Evolutionary conservation across 768 basidiomycete genomes (phyloP), one percentile per base, ranked within the genome.

Genomic region (Amanita thiersii): DNA sequence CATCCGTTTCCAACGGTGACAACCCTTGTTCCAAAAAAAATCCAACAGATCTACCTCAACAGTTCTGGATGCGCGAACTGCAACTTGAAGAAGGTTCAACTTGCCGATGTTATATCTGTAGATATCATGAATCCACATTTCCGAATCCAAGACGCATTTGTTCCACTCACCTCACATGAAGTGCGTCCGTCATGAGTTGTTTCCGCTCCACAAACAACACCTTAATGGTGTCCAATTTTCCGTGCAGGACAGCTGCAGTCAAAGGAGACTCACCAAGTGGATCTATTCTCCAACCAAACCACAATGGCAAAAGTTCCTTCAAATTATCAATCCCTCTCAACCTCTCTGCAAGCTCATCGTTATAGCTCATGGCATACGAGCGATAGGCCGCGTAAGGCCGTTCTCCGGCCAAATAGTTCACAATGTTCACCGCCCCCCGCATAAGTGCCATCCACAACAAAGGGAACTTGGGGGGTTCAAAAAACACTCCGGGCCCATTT

Each of bases 251-350:
- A 0, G 73, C 72, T 1, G 68, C 67, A 5, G 63, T 63, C 5
- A 79, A 54, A 0, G 73, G 72, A 1, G 73, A 73, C 50, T 80
- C 79, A 39, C 75, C 73, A 9, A 76, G 33, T 10, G 55, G 44
- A 32, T 64, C 68, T 37, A 62, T 52, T 1, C 50, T 53, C 72
- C 77, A 77, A 3, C 79, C 79, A 19, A 80, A 59, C 61, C 68
- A 67, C n/a, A 50, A 53, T 0, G 70, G 70, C 8, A 81, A 53
- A 9, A 61, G 55, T 21, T 62, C 55, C 35, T 64, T 66, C 21
- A 74, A 50, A 36, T 69, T 58, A 6, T 55, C 48, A 2, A 65
- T 53, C 7, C 66, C 59, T 18, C 64, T 62, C 23, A 77, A 36
- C 46, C 64, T 59, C 35, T 62, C 60, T 1, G 77, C 75, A 11